A percentile compares a stretch with the other conserved stretches of the same genome.
Conservation (phyloP, 106 monocot species). For the Platanthera zijinensis region DNA sequence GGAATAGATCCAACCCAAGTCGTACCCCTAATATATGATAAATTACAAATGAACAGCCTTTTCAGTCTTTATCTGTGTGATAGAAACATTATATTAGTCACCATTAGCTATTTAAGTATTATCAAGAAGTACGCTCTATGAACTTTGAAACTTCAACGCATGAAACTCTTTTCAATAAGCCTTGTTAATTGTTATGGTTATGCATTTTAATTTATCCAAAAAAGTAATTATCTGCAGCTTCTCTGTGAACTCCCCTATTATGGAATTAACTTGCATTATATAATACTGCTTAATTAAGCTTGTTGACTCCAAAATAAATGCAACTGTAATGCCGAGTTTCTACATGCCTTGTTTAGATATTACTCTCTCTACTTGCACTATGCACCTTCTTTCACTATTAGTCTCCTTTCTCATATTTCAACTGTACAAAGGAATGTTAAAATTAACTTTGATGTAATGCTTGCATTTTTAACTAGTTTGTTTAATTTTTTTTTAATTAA, state of each 20-base stretch:
- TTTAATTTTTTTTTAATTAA: background rate
- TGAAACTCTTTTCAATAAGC: background rate
- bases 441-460: background rate
- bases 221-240: background rate
- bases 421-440: background rate
- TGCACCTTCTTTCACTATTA: background rate
- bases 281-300: background rate
- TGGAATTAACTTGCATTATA: background rate
- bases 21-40: too few species aligned
- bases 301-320: background rate
- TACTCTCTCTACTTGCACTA: background rate
- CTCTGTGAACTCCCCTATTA: background rate
- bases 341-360: background rate
- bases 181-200: background rate
- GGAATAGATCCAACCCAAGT: too few species aligned
- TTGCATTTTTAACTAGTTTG: background rate
- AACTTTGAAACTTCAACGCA: background rate
- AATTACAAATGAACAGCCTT: too few species aligned
- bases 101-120: background rate
- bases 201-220: background rate
- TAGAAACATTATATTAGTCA: background rate
- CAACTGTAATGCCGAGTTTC: background rate
- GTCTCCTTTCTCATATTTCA: background rate
- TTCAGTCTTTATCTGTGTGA: background rate
- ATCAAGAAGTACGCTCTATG: background rate